phyloP scores from a whole-genome alignment of 306 rosid genomes.

The Casuarina equisetifolia region DNA sequence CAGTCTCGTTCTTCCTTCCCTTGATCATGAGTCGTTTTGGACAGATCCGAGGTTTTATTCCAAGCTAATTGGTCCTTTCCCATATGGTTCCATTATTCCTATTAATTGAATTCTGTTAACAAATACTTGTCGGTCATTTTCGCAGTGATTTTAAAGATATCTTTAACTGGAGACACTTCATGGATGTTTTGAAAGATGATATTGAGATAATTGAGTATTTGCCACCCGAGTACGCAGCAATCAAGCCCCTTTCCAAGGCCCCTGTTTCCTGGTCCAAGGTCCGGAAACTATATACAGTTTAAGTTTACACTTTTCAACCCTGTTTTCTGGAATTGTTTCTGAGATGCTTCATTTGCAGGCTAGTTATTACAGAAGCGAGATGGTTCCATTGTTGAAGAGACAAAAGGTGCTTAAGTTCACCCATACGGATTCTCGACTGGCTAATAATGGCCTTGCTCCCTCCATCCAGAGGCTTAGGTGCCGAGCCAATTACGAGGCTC shows the following conservation, averaged over 20 bases:
- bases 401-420: constrained; percentile 73
- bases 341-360: constrained; percentile 61
- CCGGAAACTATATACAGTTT: constrained; percentile 7
- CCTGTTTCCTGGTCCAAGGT: constrained; percentile 99
- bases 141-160: constrained; percentile 96
- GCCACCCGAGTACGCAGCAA: constrained; percentile 56
- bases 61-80: background rate
- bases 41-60: constrained; percentile 86
- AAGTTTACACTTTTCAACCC: background rate
- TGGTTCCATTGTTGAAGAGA: constrained; percentile 61
- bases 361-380: constrained; percentile 84
- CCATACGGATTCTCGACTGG: constrained; percentile 91
- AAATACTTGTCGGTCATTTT: constrained; percentile 33
- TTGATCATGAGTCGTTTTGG: constrained; percentile 95
- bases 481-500: constrained; percentile 86
- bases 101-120: constrained; percentile 23
- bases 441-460: constrained; percentile 80
- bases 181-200: constrained; percentile 66
- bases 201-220: constrained; percentile 72
- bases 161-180: constrained; percentile 95
- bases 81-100: background rate
- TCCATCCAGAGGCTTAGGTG: constrained; percentile 86
- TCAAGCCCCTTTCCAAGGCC: constrained; percentile 67
- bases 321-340: constrained; percentile 28
- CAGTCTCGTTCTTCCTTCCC: constrained; percentile 89